Evolutionary conservation across 345 rosid species (phyloP).

Genomic region (Eucalyptus caleyi): DNA sequence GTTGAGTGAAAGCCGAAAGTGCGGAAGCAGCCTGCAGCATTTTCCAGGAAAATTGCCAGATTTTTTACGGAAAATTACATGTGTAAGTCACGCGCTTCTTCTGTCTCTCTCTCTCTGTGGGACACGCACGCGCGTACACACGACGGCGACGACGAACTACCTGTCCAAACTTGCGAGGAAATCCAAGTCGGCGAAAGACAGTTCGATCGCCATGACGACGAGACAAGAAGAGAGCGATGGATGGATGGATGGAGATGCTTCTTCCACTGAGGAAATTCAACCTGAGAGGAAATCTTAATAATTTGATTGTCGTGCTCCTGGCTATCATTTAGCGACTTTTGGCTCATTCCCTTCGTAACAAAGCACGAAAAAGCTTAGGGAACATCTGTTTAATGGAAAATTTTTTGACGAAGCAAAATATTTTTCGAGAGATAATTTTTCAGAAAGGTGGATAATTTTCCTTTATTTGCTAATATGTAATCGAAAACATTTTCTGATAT

Average conservation of each 20-base stretch:
- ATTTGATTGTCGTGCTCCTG: no score
- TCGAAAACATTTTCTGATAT: accelerated
- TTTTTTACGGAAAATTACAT: no score
- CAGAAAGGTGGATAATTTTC: no score
- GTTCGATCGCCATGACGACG: background rate
- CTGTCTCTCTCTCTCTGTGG: no score
- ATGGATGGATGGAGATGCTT: background rate
- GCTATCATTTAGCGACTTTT: background rate
- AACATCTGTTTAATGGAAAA: no score
- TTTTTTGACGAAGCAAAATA: accelerated
- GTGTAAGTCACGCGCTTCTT: no score
- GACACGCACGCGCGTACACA: background rate
- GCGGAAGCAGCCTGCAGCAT: no score
- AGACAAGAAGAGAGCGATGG: background rate
- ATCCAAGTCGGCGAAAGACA: background rate
- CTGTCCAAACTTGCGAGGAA: no score
- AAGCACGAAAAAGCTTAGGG: background rate
- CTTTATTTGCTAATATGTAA: background rate
- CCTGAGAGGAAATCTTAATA: background rate
- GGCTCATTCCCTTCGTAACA: background rate
- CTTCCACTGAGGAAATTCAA: background rate
- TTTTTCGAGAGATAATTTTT: background rate
- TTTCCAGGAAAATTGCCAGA: no score
- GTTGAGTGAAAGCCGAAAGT: no score
- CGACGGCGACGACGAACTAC: background rate